Percentiles rank a stretch among this genome's conserved stretches.
Evolutionary conservation across 202 grass and related monocot genomes (phyloP).

Genomic region (Dendrocalamus latiflorus): DNA sequence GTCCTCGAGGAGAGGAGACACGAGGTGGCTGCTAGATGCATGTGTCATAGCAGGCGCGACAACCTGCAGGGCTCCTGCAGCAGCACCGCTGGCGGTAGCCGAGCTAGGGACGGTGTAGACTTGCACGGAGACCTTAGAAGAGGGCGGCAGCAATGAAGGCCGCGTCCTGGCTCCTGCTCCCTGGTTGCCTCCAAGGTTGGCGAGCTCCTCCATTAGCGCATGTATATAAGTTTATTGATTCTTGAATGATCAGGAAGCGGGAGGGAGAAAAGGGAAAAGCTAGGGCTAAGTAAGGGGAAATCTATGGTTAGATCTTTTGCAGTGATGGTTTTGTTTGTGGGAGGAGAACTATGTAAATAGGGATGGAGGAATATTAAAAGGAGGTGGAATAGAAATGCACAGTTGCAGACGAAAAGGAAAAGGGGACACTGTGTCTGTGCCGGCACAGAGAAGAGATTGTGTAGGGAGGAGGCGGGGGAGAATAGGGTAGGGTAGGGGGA

Average conservation of each 20-base stretch:
- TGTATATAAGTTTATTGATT: background rate
- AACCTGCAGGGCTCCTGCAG: background rate
- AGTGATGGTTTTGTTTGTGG: background rate
- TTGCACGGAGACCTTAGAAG: conserved; percentile 2
- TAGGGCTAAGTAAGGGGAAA: conserved; percentile 4
- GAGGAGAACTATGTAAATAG: no score
- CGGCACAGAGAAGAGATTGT: background rate
- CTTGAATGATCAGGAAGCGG: background rate
- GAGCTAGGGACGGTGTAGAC: conserved; percentile 25
- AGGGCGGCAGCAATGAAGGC: background rate
- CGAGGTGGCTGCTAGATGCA: background rate
- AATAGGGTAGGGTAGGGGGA: background rate
- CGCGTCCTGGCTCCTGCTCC: background rate
- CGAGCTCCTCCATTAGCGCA: conserved; percentile 25
- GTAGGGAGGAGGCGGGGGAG: background rate
- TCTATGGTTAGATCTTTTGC: background rate
- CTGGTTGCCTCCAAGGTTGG: background rate
- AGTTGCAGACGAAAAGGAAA: background rate
- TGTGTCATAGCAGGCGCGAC: background rate
- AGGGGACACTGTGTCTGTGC: background rate
- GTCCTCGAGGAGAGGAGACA: background rate
- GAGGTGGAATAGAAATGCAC: background rate
- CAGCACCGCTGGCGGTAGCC: background rate
- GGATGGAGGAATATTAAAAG: conserved; percentile 3
- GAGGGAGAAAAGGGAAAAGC: background rate